These are phyloP conservation scores for Plasmodium ovale DNA, from an alignment of 169 alveolate species.

Conservation along the genomic window DNA sequence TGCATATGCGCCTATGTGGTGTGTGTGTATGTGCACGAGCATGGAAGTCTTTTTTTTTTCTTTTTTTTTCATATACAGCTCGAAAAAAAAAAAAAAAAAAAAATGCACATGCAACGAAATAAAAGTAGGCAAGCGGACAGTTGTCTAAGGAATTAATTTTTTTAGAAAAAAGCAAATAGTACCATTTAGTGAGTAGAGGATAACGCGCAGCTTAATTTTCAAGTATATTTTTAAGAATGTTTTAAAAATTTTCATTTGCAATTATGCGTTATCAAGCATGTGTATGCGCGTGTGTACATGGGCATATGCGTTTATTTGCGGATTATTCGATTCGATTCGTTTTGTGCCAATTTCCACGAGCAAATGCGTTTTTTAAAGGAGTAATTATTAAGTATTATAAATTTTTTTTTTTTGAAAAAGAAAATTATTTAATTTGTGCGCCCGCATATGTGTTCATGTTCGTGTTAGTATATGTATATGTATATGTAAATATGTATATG, in stretches of 20 bases:
- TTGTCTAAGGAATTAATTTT: conserved; percentile 1
- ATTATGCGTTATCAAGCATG: neutral
- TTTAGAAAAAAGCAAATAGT: neutral
- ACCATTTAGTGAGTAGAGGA: no score
- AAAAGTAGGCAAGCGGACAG: neutral
- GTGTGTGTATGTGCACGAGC: neutral
- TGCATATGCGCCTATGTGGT: neutral
- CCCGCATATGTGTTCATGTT: neutral
- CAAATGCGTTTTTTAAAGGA: conserved; percentile 2
- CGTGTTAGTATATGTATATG: neutral
- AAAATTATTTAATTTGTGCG: neutral
- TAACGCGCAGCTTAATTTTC: no score
- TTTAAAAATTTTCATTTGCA: conserved; percentile 5
- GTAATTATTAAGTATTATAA: conserved; percentile 1
- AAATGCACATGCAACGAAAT: neutral
- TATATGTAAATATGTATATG: neutral
- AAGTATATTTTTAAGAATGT: conserved; percentile 18
- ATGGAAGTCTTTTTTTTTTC: no score
- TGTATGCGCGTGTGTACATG: neutral
- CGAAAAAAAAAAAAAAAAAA: neutral
- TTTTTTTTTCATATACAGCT: neutral
- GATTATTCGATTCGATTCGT: neutral
- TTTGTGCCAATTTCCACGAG: neutral
- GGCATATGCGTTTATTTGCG: neutral
- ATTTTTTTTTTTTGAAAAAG: neutral